These are phyloP conservation scores for Arabis hirsuta DNA, from an alignment of 345 rosid genomes.

Conservation along the genomic window DNA sequence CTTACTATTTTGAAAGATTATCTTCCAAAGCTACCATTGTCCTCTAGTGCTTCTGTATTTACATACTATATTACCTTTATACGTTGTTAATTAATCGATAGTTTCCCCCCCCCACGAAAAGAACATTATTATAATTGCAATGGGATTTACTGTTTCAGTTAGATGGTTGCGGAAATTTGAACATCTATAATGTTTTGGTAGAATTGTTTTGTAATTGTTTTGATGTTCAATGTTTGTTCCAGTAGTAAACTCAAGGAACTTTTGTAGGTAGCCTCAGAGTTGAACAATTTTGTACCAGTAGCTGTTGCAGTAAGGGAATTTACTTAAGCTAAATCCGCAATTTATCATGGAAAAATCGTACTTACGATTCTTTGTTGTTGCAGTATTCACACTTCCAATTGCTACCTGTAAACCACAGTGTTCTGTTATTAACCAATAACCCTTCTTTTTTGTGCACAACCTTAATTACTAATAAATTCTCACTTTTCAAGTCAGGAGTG, in stretches of 20 bases:
- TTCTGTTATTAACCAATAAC: conserved; percentile 27
- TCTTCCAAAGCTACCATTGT: conserved; percentile 33
- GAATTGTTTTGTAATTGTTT: neutral
- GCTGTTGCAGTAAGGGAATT: neutral
- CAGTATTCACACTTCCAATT: neutral
- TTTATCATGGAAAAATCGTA: neutral
- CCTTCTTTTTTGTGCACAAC: conserved; percentile 10
- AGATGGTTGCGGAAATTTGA: neutral
- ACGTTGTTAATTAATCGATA: conserved; percentile 4
- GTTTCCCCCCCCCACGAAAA: conserved; percentile 6
- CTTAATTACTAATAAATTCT: conserved; percentile 6
- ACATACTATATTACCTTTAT: conserved; percentile 14
- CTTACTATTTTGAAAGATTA: conserved; percentile 29
- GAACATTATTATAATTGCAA: conserved; percentile 29
- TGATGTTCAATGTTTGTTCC: conserved; percentile 7
- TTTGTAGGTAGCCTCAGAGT: neutral
- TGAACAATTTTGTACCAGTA: conserved; percentile 19
- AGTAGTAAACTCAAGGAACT: neutral
- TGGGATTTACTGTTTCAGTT: neutral
- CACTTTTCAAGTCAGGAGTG: neutral
- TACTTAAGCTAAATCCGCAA: neutral
- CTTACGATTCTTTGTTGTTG: neutral
- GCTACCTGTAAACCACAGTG: conserved; percentile 29
- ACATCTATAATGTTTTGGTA: conserved; percentile 8
- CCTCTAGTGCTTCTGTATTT: conserved; percentile 23